These are phyloP conservation scores for Tolypocladium tropicale DNA, from an alignment of 2,329 filamentous ascomycete species.

Conservation along the genomic window DNA sequence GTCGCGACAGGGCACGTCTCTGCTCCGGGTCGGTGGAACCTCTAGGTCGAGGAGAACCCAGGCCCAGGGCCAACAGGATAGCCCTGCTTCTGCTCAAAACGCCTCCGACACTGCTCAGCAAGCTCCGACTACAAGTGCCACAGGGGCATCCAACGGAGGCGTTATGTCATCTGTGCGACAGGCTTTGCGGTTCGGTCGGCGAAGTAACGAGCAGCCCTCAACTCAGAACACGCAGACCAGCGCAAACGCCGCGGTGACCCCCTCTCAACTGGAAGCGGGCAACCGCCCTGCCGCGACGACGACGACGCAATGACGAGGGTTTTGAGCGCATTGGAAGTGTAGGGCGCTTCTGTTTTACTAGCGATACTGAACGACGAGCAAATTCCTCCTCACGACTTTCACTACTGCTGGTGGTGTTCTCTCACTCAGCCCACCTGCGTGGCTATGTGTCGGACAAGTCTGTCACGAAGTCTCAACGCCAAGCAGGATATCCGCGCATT, in stretches of 20 bases:
- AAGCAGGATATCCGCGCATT: background rate
- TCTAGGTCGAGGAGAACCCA: background rate
- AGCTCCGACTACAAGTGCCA: background rate
- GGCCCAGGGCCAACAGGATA: conserved; percentile 3
- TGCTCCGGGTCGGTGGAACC: background rate
- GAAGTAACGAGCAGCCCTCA: conserved; percentile 11
- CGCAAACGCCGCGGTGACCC: conserved; percentile 22
- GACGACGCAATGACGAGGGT: conserved; percentile 2
- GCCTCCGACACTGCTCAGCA: background rate
- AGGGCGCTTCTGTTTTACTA: no score
- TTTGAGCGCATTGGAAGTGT: background rate
- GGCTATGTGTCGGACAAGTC: conserved; percentile 7
- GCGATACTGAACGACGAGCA: no score
- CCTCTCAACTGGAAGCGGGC: conserved; percentile 37
- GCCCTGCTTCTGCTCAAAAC: background rate
- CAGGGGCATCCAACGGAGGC: conserved; percentile 8
- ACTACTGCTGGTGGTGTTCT: conserved; percentile 18
- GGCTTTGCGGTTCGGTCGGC: conserved; percentile 20
- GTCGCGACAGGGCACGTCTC: background rate
- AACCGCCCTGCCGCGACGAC: conserved; percentile 14
- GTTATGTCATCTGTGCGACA: conserved; percentile 21
- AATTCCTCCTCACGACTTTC: conserved; percentile 6
- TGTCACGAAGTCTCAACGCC: conserved; percentile 15
- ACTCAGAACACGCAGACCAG: conserved; percentile 4
- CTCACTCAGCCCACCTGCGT: conserved; percentile 13